These are phyloP conservation scores for Mycena rebaudengoi DNA, from an alignment of 768 basidiomycete species.

Conservation along the genomic window DNA sequence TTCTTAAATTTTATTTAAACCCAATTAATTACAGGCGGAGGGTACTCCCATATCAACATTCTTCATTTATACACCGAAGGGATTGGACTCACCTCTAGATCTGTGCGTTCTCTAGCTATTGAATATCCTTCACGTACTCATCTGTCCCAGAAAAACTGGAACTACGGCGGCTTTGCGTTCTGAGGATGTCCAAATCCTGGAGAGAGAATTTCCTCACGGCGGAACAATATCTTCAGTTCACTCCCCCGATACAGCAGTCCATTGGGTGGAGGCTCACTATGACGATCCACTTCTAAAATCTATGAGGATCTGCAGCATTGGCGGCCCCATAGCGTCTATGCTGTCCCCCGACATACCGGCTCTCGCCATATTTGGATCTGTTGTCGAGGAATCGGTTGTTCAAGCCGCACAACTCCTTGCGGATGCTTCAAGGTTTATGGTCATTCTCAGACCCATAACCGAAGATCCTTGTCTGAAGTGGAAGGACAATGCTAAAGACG, in stretches of 20 bases:
- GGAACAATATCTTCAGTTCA: neutral
- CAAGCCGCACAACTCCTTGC: neutral
- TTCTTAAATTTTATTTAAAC: too few species aligned
- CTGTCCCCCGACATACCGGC: neutral
- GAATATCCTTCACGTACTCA: too few species aligned
- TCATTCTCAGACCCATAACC: neutral
- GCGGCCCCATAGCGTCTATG: neutral
- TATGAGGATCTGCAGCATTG: neutral
- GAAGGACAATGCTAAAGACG: too few species aligned
- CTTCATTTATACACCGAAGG: too few species aligned
- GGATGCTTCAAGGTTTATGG: neutral
- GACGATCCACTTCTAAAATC: neutral
- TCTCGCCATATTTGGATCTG: neutral
- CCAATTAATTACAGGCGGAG: too few species aligned
- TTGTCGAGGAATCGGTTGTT: neutral
- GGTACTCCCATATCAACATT: too few species aligned
- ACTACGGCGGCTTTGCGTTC: neutral
- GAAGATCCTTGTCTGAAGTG: too few species aligned
- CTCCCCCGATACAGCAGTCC: neutral
- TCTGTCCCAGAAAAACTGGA: too few species aligned
- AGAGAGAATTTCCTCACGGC: neutral
- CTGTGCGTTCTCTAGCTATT: too few species aligned
- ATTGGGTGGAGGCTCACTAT: neutral
- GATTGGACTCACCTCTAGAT: too few species aligned
- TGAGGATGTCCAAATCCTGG: neutral